Evolutionary conservation across 495 filamentous ascomycete species (phyloP).

Genomic region (Penicillium cinerascens): DNA sequence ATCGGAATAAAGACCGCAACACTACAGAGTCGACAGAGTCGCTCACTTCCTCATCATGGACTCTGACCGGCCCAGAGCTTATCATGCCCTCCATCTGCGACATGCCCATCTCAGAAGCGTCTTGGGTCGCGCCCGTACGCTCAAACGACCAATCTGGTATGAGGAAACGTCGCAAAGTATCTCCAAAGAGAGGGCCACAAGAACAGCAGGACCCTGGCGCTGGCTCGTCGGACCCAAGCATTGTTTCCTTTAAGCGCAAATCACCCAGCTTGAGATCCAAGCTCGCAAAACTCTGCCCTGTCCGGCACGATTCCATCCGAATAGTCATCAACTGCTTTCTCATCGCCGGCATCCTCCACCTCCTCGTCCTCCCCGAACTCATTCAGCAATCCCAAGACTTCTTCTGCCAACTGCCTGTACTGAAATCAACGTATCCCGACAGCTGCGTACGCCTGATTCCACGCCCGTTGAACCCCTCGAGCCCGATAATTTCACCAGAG

Average conservation of each 20-base stretch:
- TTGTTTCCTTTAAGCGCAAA: background rate
- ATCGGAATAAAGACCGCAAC: background rate
- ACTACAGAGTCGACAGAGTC: conserved; percentile 21
- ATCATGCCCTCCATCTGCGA: conserved; percentile 48
- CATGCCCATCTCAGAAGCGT: conserved; percentile 32
- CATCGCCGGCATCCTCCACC: conserved; percentile 31
- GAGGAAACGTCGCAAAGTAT: conserved; percentile 29
- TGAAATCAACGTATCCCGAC: conserved; percentile 31
- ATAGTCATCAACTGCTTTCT: conserved; percentile 31
- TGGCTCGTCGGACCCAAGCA: conserved; percentile 7
- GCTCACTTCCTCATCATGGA: conserved; percentile 27
- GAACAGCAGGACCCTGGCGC: conserved; percentile 3
- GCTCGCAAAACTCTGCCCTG: conserved; percentile 2
- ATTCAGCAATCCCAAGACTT: conserved; percentile 34
- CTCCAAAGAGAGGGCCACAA: conserved; percentile 1
- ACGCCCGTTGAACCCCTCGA: conserved; percentile 6
- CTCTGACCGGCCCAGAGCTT: conserved; percentile 39
- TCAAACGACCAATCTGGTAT: conserved; percentile 15
- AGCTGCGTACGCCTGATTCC: conserved; percentile 28
- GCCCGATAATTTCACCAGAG: conserved; percentile 15
- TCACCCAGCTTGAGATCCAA: background rate
- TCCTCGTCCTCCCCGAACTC: conserved; percentile 41
- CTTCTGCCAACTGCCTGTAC: conserved; percentile 26
- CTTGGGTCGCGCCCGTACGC: conserved; percentile 38
- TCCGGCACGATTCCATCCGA: conserved; percentile 15